A percentile compares a stretch with the other conserved stretches of the same genome.
Conservation (phyloP, 1,139 yeast genomes). For the Saccharomyces hybrid region DNA sequence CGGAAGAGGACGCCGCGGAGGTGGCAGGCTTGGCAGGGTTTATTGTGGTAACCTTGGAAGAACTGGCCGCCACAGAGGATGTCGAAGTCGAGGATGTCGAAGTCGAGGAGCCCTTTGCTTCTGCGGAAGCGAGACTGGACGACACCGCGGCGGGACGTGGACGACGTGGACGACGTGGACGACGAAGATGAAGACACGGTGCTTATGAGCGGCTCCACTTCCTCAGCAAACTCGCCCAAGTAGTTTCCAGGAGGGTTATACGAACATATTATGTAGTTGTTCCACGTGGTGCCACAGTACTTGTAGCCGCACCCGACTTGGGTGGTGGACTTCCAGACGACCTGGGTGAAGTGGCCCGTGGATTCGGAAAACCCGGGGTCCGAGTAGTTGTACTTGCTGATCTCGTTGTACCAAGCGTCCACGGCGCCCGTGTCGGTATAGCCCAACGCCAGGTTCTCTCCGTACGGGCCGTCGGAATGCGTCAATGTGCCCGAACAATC, state of each 20-base stretch:
- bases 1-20: background rate
- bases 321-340: constrained; percentile 68
- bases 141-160: background rate
- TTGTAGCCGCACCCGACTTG: constrained; percentile 69
- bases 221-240: constrained; percentile 34
- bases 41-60: background rate
- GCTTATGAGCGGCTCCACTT: constrained; percentile 25
- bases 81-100: background rate
- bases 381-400: constrained; percentile 47
- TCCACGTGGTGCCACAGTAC: constrained; percentile 42
- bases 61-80: background rate
- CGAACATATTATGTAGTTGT: constrained; percentile 52
- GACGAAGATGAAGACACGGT: background rate
- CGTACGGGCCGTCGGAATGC: constrained; percentile 75
- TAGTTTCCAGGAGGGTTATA: constrained; percentile 59
- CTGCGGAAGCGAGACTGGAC: background rate
- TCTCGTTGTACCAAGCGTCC: constrained; percentile 80
- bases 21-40: background rate
- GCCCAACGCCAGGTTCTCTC: constrained; percentile 86
- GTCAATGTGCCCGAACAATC: constrained; percentile 60
- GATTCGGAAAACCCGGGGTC: constrained; percentile 36
- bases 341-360: constrained; percentile 77
- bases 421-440: constrained; percentile 53
- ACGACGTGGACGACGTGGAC: background rate
- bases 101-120: background rate